Base-by-base conservation (phyloP, 2,329 filamentous ascomycete species). In the Botrytis cinerea region DNA sequence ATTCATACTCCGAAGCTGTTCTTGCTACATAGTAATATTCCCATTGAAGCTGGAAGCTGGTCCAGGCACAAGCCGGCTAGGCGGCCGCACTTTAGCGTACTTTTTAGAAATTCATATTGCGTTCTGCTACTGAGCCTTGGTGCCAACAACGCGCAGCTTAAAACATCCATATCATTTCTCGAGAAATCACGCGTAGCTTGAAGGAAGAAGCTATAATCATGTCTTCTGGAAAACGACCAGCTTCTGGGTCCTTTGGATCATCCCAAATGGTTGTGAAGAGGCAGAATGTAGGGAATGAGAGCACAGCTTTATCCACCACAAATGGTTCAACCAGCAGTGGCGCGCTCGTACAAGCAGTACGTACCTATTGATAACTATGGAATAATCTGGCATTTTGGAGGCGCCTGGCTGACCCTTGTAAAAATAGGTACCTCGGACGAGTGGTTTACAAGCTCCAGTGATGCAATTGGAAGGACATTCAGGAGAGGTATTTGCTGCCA, bases 201-300 rank as follows among this genome's bases (percentile, higher is more conserved):
- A 43, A 46, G 20, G 43, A 28, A 40, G 7, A 45, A 67, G 14
- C 22, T 48, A 54, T 12, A 73, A 80, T 73, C 74, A 98, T 97
- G 95, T 94, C 94, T 48, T 88, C 92, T 76, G 95, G 97, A 84
- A 98, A 99, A 85, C 90, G 96, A 81, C 92, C 94, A 74, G 94
- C 95, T n/a, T 91, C 93, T 75, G 92, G 92, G 78, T 92, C 93
- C 75, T 95, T 95, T 78, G 89, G 91, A 79, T 90, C 90, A 38
- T 90, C 91, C 67, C 93, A 97, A 83, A 87, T 95, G 78, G 89
- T 94, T 57, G 92, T 98, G 75, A 99, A 98, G 86, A 88, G 95
- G 81, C 94, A 95, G 82, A 97, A 96, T 81, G 83, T 90, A 62
- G 86, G 86, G 35, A 79, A 75, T 35, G 76, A 80, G 67, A 83